Evolutionary conservation across 2,329 filamentous ascomycete species (phyloP).

Genomic region (Xylariaceae sp.): DNA sequence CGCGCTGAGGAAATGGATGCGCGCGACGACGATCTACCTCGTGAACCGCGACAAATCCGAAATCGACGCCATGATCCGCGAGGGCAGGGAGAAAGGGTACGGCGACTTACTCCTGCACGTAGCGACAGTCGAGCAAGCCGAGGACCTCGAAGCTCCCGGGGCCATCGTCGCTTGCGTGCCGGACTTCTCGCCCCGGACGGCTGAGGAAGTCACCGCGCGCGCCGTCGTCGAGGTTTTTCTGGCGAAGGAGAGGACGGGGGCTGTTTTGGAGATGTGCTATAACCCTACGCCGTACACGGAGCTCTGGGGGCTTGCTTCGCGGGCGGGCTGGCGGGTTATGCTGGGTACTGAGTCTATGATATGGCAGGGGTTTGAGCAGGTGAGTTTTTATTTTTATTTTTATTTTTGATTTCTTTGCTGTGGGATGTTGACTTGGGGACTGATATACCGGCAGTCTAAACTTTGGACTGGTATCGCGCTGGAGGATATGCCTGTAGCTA

Average conservation of each 20-base stretch:
- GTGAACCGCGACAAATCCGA: slow-evolving; percentile 69
- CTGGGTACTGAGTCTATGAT: slow-evolving; percentile 73
- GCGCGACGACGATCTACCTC: slow-evolving; percentile 65
- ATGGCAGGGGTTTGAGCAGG: slow-evolving; percentile 70
- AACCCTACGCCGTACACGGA: slow-evolving; percentile 68
- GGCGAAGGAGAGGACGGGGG: slow-evolving; percentile 54
- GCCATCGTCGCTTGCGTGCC: slow-evolving; percentile 72
- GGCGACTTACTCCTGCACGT: slow-evolving; percentile 60
- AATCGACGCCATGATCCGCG: slow-evolving; percentile 61
- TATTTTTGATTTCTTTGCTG: background rate
- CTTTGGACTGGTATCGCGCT: no score
- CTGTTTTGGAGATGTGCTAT: slow-evolving; percentile 79
- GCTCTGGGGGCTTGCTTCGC: slow-evolving; percentile 57
- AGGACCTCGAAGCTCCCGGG: slow-evolving; percentile 53
- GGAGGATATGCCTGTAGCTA: no score
- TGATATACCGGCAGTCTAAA: no score
- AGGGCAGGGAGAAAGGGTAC: slow-evolving; percentile 58
- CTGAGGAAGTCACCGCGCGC: slow-evolving; percentile 58
- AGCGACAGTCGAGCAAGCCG: slow-evolving; percentile 56
- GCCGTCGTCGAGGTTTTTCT: slow-evolving; percentile 50
- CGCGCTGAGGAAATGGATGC: slow-evolving; percentile 65
- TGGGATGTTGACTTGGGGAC: no score
- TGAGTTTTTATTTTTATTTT: background rate
- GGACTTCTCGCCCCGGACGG: slow-evolving; percentile 65
- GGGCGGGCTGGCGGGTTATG: slow-evolving; percentile 67